phyloP scores from a whole-genome alignment of 257 asterid species.

The Solanum peruvianum region DNA sequence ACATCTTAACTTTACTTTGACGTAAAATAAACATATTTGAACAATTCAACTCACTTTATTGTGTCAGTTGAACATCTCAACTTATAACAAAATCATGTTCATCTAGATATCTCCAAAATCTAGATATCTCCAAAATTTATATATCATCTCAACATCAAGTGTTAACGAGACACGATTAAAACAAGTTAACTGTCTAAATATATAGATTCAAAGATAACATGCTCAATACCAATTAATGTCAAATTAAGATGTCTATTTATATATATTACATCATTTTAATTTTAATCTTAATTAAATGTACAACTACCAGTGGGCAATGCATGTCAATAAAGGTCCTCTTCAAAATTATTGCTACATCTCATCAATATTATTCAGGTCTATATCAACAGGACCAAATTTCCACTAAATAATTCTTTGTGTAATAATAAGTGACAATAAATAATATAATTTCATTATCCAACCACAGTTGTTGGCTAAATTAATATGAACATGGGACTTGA shows the following conservation, averaged over 20 bases:
- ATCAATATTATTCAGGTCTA: background rate
- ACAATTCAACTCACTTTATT: background rate
- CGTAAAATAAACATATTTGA: no score
- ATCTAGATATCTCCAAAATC: no score
- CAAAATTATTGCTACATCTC: background rate
- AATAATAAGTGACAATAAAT: background rate
- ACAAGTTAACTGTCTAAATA: background rate
- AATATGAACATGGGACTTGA: background rate
- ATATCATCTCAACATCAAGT: fast-evolving
- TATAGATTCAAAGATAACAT: background rate
- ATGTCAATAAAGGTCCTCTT: background rate
- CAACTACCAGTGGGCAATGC: background rate
- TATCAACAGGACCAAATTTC: background rate
- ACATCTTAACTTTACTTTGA: no score
- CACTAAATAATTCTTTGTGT: background rate
- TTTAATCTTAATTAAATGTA: background rate
- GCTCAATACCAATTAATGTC: background rate
- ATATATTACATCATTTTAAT: background rate
- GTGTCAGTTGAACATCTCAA: background rate
- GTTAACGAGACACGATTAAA: background rate
- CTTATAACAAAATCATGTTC: background rate
- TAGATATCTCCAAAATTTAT: background rate
- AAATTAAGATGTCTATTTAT: background rate
- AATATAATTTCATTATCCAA: background rate
- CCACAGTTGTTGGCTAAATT: background rate